Evolutionary conservation across 768 basidiomycete genomes (phyloP).

Genomic region (Boletus fagicola): DNA sequence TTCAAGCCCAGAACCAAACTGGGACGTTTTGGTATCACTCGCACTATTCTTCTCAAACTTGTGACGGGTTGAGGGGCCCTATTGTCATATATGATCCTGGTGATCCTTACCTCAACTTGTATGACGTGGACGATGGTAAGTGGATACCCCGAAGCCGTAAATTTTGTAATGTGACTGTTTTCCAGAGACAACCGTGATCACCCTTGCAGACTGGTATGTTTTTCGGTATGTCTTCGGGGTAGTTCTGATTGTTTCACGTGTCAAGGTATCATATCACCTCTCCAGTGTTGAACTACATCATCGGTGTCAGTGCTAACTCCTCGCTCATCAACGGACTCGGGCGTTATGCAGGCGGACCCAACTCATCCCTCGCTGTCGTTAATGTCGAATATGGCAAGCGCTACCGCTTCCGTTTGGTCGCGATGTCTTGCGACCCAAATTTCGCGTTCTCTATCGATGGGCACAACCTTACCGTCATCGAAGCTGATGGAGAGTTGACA

Average conservation of each 20-base stretch:
- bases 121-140: slow-evolving; percentile 48
- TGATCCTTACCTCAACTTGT: slow-evolving; percentile 38
- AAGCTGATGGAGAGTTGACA: slow-evolving; percentile 47
- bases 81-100: slow-evolving; percentile 42
- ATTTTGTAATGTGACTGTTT: background rate
- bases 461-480: slow-evolving; percentile 41
- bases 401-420: slow-evolving; percentile 51
- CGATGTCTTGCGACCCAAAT: slow-evolving; percentile 44
- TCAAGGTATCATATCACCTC: slow-evolving; percentile 23
- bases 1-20: slow-evolving; percentile 12
- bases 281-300: slow-evolving; percentile 19
- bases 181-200: slow-evolving; percentile 26
- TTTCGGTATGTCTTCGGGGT: background rate
- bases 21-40: slow-evolving; percentile 39
- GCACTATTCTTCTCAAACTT: slow-evolving; percentile 38
- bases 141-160: background rate
- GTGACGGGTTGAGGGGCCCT: slow-evolving; percentile 40
- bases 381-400: slow-evolving; percentile 37
- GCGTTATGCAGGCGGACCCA: slow-evolving; percentile 35
- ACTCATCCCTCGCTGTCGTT: slow-evolving; percentile 37
- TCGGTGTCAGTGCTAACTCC: slow-evolving; percentile 18
- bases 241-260: background rate
- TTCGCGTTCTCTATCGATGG: slow-evolving; percentile 47
- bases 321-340: slow-evolving; percentile 35
- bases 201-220: slow-evolving; percentile 27